Evolutionary conservation across 441 rosid genomes (phyloP).

Genomic region (Dalechampia spathulata): DNA sequence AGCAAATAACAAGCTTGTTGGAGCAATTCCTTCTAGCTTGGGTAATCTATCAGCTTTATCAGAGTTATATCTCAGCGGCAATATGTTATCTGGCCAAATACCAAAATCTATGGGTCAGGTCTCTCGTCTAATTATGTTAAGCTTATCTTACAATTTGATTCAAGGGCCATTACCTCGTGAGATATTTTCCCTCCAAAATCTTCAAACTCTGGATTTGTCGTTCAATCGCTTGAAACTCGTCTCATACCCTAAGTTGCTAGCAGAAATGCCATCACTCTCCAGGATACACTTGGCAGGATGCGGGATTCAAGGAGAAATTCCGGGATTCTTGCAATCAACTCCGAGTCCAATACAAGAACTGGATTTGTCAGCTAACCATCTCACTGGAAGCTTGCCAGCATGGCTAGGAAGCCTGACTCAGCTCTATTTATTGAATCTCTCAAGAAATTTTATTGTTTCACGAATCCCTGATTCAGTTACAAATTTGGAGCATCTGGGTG

Average conservation of each 20-base stretch:
- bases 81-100: constrained; percentile 27
- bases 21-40: constrained; percentile 38
- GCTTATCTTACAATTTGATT: constrained; percentile 33
- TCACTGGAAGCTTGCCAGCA: constrained; percentile 33
- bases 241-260: constrained; percentile 31
- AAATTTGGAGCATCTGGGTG: constrained; percentile 22
- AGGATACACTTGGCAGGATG: constrained; percentile 33
- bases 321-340: constrained; percentile 29
- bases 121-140: constrained; percentile 29
- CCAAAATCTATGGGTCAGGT: constrained; percentile 34
- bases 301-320: constrained; percentile 39
- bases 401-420: constrained; percentile 47
- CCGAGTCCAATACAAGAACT: constrained; percentile 44
- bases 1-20: constrained; percentile 40
- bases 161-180: constrained; percentile 36
- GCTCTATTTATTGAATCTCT: constrained; percentile 40
- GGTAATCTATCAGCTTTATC: constrained; percentile 35
- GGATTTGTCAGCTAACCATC: constrained; percentile 38
- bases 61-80: constrained; percentile 40
- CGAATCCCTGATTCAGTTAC: constrained; percentile 32
- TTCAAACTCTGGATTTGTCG: constrained; percentile 44
- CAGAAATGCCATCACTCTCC: constrained; percentile 37
- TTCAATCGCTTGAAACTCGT: constrained; percentile 39
- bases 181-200: constrained; percentile 36
- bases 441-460: constrained; percentile 36